Base-by-base conservation (phyloP, 2,329 filamentous ascomycete genomes). In the Lasiodiplodia citricola region DNA sequence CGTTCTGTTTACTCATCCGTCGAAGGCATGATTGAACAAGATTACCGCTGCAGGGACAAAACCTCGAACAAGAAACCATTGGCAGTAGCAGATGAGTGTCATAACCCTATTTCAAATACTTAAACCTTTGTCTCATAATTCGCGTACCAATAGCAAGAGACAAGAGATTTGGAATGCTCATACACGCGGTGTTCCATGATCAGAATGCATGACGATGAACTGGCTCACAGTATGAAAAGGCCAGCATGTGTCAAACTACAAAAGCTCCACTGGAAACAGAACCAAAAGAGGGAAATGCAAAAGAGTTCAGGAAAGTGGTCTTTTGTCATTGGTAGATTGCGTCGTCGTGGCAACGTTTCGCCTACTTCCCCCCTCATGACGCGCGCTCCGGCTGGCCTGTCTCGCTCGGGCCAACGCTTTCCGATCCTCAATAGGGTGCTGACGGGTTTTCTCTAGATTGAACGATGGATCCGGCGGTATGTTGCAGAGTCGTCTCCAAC, bases 141-240 rank as follows among this genome's bases (percentile, higher is more conserved):
- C 7, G 44, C 44, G 3, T 8, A 14, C n/a, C 44, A 47, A 47
- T 21, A 16, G 18, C 11, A 11, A 21, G 7, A 47, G 18, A 18
- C 6, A 2, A 21, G n/a, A 11, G 18, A 57, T 57, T 57, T 57
- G 55, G 18, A 57, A 57, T 57, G 55, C 55, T 57, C 55, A 57
- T 11, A 57, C 55, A 57, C 18, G 18, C 5, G 35, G 31, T 11
- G 25, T 31, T n/a, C 54, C 18, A 35, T n/a, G 28, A 14, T 21
- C n/a, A 18, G 7, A 47, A 21, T 47, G 44, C 44, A 47, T 47
- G 10, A 21, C 10, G 44, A 47, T 21, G 44, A n/a, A 11, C n/a
- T 16, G n/a, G 44, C 18, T 47, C 44, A n/a, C 44, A 21, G n/a
- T 21, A 21, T n/a, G 44, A 7, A 21, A 47, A 2, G 11, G n/a